Conservation (phyloP, 176 grass and related monocot species). For the Triticum dicoccoides region DNA sequence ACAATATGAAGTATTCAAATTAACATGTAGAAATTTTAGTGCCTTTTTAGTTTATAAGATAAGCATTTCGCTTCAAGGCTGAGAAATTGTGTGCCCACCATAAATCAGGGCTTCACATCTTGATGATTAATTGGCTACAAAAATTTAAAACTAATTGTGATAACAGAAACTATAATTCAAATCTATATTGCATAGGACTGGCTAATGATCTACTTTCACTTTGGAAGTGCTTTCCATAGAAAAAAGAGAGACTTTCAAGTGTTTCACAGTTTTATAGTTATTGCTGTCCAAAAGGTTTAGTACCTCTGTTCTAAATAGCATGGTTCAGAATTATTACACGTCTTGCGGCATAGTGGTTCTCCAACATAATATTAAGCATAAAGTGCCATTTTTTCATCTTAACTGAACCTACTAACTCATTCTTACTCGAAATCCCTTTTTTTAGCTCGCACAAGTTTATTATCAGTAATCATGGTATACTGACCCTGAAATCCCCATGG, state of each 20-base stretch:
- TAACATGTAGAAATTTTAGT: neutral
- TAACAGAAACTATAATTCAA: neutral
- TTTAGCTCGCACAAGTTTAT: conserved; percentile 9
- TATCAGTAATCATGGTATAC: neutral
- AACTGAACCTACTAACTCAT: neutral
- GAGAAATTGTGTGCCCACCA: neutral
- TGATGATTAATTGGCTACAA: neutral
- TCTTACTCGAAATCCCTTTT: neutral
- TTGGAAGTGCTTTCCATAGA: neutral
- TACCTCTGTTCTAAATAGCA: neutral
- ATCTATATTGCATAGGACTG: neutral
- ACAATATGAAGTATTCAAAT: neutral
- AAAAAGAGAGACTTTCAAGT: neutral
- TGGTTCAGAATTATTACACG: neutral
- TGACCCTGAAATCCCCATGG: neutral
- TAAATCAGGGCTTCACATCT: conserved; percentile 1
- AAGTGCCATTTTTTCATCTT: neutral
- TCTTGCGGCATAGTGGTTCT: neutral
- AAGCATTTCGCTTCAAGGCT: neutral
- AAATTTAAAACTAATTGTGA: neutral
- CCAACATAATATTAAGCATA: conserved; percentile 4
- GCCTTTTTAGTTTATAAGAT: neutral
- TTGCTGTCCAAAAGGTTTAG: neutral
- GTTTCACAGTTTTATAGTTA: neutral
- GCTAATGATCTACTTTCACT: neutral